Base-by-base conservation (phyloP, 306 rosid species). In the Urtica urens region DNA sequence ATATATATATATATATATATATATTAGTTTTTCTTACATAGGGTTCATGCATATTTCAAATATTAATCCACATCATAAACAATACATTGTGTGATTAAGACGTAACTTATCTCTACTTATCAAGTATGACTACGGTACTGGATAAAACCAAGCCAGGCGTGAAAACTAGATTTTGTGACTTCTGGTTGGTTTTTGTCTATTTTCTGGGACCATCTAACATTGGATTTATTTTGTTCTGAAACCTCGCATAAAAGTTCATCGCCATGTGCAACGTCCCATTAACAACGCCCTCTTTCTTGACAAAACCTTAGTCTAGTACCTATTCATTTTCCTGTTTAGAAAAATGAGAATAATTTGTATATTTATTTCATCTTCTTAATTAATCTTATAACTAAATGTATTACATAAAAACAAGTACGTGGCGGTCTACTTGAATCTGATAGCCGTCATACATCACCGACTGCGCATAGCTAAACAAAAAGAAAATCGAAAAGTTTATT, bases 371-470 rank as follows among this genome's bases (percentile, higher is more conserved):
- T 28, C 33, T 28, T 28, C 13, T 31, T 31, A 31, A 31, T 13
- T 31, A 31, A 31, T 31, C 37, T 8, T 31, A 31, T 13, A 31
- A 31, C 7, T 13, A 31, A 31, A 31, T 31, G 13, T 31, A 31
- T 31, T 31, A 7, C 37, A 31, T 31, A 31, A 31, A 31, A 20
- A 34, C 49, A 63, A 55, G 57, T 53, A 44, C n/a, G n/a, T n/a
- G n/a, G n/a, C n/a, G n/a, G n/a, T n/a, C n/a, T 40, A 25, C 2
- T 35, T 35, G 10, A 28, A 4, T 28, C 33, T 16, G 19, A 43
- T 40, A 48, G 45, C 33, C 38, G 23, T 58, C 38, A 35, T 46
- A n/a, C n/a, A n/a, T n/a, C 49, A 49, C 46, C 63, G 44, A 40
- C 63, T 55, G n/a, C n/a, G 3, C 27, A 20, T 46, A 25, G 19